These are phyloP conservation scores for Porcisia hertigi DNA, from an alignment of 208 protist species.

Conservation along the genomic window DNA sequence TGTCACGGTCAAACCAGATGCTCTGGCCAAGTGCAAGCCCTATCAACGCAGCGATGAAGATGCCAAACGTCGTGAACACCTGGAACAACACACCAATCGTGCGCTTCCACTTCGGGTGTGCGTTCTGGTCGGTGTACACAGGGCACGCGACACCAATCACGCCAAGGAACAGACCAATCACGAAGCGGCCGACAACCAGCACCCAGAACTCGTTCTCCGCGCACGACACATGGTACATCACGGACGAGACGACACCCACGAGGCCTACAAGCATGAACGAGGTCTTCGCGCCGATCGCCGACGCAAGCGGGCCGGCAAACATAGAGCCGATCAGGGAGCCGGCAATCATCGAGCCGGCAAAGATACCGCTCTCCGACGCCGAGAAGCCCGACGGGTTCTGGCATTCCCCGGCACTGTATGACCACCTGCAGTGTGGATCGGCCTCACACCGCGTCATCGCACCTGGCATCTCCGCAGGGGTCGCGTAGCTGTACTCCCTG, in stretches of 20 bases:
- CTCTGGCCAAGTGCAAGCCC: too few species aligned
- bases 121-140: slow-evolving; percentile 57
- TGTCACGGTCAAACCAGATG: too few species aligned
- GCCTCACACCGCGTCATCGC: neutral
- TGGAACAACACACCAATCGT: too few species aligned
- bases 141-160: slow-evolving; percentile 38
- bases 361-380: slow-evolving; percentile 35
- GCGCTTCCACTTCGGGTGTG: too few species aligned
- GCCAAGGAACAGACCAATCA: slow-evolving; percentile 54
- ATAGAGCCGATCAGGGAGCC: slow-evolving; percentile 55
- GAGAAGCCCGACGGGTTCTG: neutral
- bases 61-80: too few species aligned
- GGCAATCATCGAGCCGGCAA: slow-evolving; percentile 61
- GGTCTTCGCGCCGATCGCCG: slow-evolving; percentile 31
- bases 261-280: slow-evolving; percentile 53
- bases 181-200: slow-evolving; percentile 45
- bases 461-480: neutral
- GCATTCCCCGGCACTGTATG: too few species aligned
- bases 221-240: slow-evolving; percentile 38
- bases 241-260: slow-evolving; percentile 28
- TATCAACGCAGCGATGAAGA: too few species aligned
- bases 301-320: slow-evolving; percentile 30
- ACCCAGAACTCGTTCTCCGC: slow-evolving; percentile 43
- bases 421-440: slow-evolving; percentile 65
- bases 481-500: too few species aligned